phyloP scores from a whole-genome alignment of 805 yeast genomes.

The Saturnispora diversa region DNA sequence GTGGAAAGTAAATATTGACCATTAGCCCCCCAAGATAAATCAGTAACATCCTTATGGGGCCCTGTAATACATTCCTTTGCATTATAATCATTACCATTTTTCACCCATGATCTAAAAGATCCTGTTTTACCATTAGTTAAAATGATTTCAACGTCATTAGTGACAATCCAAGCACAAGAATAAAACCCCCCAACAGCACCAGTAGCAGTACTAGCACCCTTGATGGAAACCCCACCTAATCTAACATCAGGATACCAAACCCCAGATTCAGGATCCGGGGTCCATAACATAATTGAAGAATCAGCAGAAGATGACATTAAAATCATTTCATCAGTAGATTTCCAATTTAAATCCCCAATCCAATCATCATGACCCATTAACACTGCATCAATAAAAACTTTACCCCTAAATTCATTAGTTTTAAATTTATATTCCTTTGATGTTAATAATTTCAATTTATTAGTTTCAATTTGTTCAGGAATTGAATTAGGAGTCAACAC shows the following conservation, averaged over 20 bases:
- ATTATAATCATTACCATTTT: constrained; percentile 25
- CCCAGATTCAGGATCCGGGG: constrained; percentile 76
- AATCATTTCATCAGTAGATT: constrained; percentile 44
- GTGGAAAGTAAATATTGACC: constrained; percentile 69
- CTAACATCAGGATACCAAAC: constrained; percentile 80
- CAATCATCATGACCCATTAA: constrained; percentile 98
- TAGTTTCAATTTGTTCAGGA: constrained; percentile 35
- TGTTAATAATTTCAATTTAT: constrained; percentile 46
- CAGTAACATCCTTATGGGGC: constrained; percentile 65
- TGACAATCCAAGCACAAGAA: constrained; percentile 59
- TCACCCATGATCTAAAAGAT: constrained; percentile 72
- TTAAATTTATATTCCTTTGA: constrained; percentile 66
- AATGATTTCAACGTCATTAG: constrained; percentile 38
- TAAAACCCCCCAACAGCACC: constrained; percentile 76
- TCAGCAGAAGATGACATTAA: constrained; percentile 87
- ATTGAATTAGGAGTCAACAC: constrained; percentile 48
- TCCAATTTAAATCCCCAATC: constrained; percentile 84
- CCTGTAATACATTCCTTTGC: constrained; percentile 64
- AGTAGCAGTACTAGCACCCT: constrained; percentile 97
- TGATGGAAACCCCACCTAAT: constrained; percentile 85
- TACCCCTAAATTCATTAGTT: constrained; percentile 31
- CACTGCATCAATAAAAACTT: constrained; percentile 81
- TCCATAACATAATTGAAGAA: constrained; percentile 90
- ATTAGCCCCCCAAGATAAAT: constrained; percentile 60
- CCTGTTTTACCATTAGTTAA: constrained; percentile 90